phyloP scores from a whole-genome alignment of 2,329 filamentous ascomycete genomes.

The Alternaria gaisen region DNA sequence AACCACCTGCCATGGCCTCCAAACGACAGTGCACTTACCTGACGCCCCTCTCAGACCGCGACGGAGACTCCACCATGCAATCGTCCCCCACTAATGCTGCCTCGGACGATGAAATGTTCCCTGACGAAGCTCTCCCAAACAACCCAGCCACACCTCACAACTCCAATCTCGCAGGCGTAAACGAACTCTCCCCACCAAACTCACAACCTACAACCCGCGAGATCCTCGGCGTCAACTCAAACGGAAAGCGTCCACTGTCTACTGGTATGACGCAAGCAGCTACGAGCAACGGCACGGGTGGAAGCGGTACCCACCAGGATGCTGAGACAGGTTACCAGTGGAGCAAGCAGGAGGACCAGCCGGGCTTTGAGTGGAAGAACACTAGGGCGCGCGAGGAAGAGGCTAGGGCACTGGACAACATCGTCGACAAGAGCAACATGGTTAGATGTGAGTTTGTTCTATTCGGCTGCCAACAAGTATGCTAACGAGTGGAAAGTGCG shows the following conservation, averaged over 20 bases:
- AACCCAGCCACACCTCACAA: slow-evolving; percentile 53
- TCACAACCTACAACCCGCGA: slow-evolving; percentile 54
- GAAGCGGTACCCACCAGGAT: slow-evolving; percentile 23
- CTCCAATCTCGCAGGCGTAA: slow-evolving; percentile 39
- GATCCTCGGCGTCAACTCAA: slow-evolving; percentile 44
- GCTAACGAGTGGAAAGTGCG: slow-evolving; percentile 35
- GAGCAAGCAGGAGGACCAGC: slow-evolving; percentile 48
- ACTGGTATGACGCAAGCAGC: slow-evolving; percentile 23
- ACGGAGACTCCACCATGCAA: slow-evolving; percentile 66
- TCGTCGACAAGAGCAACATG: slow-evolving; percentile 46
- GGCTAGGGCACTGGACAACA: slow-evolving; percentile 43
- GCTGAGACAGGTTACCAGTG: slow-evolving; percentile 50
- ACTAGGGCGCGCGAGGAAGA: slow-evolving; percentile 49
- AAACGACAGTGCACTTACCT: slow-evolving; percentile 20
- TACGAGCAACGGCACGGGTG: slow-evolving; percentile 11
- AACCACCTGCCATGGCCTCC: slow-evolving; percentile 19
- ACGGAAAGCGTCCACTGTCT: slow-evolving; percentile 48
- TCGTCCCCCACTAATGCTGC: slow-evolving; percentile 53
- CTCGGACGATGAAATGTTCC: slow-evolving; percentile 54
- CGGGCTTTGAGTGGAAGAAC: slow-evolving; percentile 52
- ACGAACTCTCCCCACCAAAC: slow-evolving; percentile 65
- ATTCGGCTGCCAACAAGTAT: not conserved
- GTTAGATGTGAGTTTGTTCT: slow-evolving; percentile 41
- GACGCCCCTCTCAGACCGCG: slow-evolving; percentile 54
- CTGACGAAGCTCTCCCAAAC: slow-evolving; percentile 51